phyloP scores from a whole-genome alignment of 306 rosid genomes.

The Fagus crenata region DNA sequence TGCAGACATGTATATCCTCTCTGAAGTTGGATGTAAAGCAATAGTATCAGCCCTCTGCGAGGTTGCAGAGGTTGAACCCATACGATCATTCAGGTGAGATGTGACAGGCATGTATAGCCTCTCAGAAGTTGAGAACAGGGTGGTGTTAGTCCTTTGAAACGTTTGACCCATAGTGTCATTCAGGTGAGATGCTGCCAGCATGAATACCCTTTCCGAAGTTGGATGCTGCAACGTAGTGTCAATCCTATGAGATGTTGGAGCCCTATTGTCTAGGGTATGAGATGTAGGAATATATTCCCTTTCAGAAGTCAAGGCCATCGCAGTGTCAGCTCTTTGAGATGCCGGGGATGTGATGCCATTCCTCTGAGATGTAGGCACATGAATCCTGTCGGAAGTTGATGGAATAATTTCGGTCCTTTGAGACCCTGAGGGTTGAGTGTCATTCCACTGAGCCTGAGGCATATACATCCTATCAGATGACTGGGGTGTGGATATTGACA shows the following conservation, averaged over 20 bases:
- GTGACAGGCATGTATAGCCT: slow-evolving; percentile 36
- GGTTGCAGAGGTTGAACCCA: slow-evolving; percentile 37
- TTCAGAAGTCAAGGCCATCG: slow-evolving; percentile 3
- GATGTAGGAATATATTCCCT: neutral
- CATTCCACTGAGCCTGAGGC: slow-evolving; percentile 47
- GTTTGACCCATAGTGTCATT: slow-evolving; percentile 37
- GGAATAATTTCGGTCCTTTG: slow-evolving; percentile 48
- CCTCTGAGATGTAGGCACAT: slow-evolving; percentile 25
- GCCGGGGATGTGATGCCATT: slow-evolving; percentile 12
- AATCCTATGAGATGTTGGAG: slow-evolving; percentile 25
- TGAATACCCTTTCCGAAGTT: slow-evolving; percentile 32
- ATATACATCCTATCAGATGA: slow-evolving; percentile 44
- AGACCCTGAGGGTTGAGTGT: slow-evolving; percentile 32
- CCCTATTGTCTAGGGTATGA: slow-evolving; percentile 14
- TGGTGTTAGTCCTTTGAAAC: slow-evolving; percentile 25
- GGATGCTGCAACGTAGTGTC: slow-evolving; percentile 24
- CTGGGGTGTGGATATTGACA: slow-evolving; percentile 33
- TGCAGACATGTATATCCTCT: slow-evolving; percentile 41
- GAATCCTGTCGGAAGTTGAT: slow-evolving; percentile 31
- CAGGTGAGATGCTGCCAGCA: slow-evolving; percentile 35
- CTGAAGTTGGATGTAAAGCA: slow-evolving; percentile 37
- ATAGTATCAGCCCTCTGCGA: slow-evolving; percentile 42
- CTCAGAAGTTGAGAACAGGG: slow-evolving; percentile 42
- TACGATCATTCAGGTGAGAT: slow-evolving; percentile 30
- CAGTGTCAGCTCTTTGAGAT: neutral